phyloP scores from a whole-genome alignment of 2,329 filamentous ascomycete genomes.

The Ophiostoma ips region DNA sequence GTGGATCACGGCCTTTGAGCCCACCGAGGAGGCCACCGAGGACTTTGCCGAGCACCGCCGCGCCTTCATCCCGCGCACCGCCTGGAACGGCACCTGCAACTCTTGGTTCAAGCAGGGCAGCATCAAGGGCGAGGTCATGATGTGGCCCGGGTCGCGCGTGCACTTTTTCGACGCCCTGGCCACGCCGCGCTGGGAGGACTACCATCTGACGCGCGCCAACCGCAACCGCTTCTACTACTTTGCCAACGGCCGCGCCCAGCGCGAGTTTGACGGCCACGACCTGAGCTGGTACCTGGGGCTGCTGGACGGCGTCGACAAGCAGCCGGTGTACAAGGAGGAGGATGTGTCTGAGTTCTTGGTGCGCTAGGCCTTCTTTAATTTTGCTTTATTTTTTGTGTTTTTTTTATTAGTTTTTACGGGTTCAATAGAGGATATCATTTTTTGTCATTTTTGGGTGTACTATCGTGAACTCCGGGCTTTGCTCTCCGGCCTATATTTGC shows the following conservation, averaged over 20 bases:
- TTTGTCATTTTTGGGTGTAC: too few species aligned
- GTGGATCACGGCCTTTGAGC: constrained; percentile 22
- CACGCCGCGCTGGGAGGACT: constrained; percentile 35
- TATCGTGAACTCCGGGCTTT: too few species aligned
- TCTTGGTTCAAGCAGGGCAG: constrained; percentile 38
- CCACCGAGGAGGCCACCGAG: constrained; percentile 29
- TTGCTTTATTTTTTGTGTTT: too few species aligned
- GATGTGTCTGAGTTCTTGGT: constrained; percentile 3
- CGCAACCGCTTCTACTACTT: constrained; percentile 34
- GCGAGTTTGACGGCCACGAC: constrained; percentile 26
- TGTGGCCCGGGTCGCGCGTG: constrained; percentile 34
- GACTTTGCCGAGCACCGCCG: constrained; percentile 35
- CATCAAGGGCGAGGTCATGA: constrained; percentile 29
- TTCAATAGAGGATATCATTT: too few species aligned
- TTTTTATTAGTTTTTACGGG: too few species aligned
- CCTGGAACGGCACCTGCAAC: constrained; percentile 31
- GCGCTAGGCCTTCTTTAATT: too few species aligned
- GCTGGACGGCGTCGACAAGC: constrained; percentile 5
- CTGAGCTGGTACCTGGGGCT: constrained; percentile 26
- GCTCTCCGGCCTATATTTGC: too few species aligned
- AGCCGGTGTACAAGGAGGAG: constrained; percentile 4
- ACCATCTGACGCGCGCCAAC: constrained; percentile 23
- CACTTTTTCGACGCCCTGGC: constrained; percentile 39
- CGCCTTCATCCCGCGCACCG: constrained; percentile 37
- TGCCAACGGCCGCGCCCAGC: constrained; percentile 36